Evolutionary conservation across 1,284 basidiomycete genomes (phyloP).

Genomic region (Malassezia yamatoensis): DNA sequence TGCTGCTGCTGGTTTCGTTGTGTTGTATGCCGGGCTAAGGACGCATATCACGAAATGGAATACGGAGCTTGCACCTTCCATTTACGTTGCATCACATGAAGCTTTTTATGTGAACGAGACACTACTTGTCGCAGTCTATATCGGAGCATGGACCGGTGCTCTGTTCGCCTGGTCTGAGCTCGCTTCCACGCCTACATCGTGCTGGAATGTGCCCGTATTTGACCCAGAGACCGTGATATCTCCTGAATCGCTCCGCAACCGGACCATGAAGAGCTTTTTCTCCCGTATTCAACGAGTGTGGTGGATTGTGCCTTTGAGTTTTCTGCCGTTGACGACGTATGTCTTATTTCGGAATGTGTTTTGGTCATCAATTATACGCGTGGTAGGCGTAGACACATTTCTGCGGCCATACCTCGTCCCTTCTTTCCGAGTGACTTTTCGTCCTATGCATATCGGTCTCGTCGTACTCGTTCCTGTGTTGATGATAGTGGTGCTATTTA

Average conservation of each 20-base stretch:
- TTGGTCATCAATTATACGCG: slow-evolving; percentile 22
- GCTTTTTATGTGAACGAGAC: slow-evolving; percentile 34
- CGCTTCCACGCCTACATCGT: slow-evolving; percentile 10
- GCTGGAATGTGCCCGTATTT: slow-evolving; percentile 17
- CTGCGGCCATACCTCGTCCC: slow-evolving; percentile 26
- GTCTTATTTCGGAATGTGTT: slow-evolving; percentile 21
- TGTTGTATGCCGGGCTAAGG: slow-evolving; percentile 12
- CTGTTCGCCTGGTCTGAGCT: slow-evolving; percentile 19
- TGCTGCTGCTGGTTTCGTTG: slow-evolving; percentile 14
- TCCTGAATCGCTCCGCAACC: slow-evolving; percentile 11
- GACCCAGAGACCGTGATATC: slow-evolving; percentile 7
- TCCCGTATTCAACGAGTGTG: slow-evolving; percentile 12
- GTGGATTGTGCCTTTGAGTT: neutral
- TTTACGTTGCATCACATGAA: slow-evolving; percentile 26
- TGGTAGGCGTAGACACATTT: slow-evolving; percentile 24
- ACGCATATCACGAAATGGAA: slow-evolving; percentile 5
- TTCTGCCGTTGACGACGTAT: slow-evolving; percentile 13
- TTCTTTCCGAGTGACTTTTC: slow-evolving; percentile 28
- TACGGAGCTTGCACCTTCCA: slow-evolving; percentile 11
- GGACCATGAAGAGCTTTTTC: slow-evolving; percentile 19
- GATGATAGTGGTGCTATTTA: slow-evolving; percentile 19
- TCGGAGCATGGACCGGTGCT: slow-evolving; percentile 14
- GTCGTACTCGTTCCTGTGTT: slow-evolving; percentile 15
- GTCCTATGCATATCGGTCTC: slow-evolving; percentile 3
- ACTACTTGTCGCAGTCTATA: slow-evolving; percentile 20